Conservation (phyloP, 768 basidiomycete genomes). For the Boletus subcaerulescens region DNA sequence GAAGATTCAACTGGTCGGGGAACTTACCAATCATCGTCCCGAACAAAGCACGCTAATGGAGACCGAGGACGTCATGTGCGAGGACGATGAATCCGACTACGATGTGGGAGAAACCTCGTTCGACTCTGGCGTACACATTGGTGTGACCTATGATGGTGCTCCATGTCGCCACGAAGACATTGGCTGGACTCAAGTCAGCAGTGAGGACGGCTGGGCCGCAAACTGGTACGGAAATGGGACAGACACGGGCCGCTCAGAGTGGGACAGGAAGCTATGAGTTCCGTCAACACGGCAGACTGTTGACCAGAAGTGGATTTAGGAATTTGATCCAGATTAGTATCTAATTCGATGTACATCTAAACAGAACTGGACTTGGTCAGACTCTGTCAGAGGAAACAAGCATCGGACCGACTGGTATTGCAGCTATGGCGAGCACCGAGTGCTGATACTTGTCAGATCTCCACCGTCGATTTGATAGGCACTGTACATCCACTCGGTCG, state of each 20-base stretch:
- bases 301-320: background rate
- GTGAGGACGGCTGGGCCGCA: slow-evolving; percentile 6
- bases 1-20: slow-evolving; percentile 30
- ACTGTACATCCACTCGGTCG: slow-evolving; percentile 4
- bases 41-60: slow-evolving; percentile 7
- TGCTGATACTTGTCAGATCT: slow-evolving; percentile 13
- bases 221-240: background rate
- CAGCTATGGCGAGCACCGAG: slow-evolving; percentile 3
- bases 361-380: slow-evolving; percentile 10
- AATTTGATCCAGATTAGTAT: slow-evolving; percentile 18
- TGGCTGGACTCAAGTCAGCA: slow-evolving; percentile 16
- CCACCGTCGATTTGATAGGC: slow-evolving; percentile 15
- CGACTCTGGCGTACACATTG: slow-evolving; percentile 28
- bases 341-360: slow-evolving; percentile 25
- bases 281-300: background rate
- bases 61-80: slow-evolving; percentile 13
- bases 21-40: slow-evolving; percentile 4
- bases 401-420: slow-evolving; percentile 23
- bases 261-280: background rate
- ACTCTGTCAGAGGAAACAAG: background rate
- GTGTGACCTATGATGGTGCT: background rate
- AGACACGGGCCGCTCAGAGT: background rate
- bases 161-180: slow-evolving; percentile 4
- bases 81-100: slow-evolving; percentile 21
- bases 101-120: slow-evolving; percentile 22